These are phyloP conservation scores for Heritiera littoralis DNA, from an alignment of 345 rosid species.

Conservation along the genomic window DNA sequence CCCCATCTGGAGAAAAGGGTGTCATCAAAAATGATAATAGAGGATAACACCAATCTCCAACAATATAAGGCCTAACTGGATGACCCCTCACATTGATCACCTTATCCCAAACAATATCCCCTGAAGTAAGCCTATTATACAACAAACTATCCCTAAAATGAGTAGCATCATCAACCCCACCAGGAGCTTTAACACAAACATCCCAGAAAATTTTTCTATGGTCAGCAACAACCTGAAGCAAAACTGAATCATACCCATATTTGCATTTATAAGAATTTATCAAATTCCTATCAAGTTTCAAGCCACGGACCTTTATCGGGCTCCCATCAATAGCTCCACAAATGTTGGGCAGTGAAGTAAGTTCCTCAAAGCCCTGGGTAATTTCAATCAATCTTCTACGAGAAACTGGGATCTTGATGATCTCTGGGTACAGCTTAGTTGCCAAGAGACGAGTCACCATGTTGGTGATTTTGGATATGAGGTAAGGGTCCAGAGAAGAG, in stretches of 20 bases:
- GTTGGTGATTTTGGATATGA: slow-evolving; percentile 88
- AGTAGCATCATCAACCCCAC: slow-evolving; percentile 71
- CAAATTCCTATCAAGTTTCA: slow-evolving; percentile 35
- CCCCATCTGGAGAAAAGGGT: slow-evolving; percentile 79
- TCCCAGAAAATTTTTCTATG: slow-evolving; percentile 96
- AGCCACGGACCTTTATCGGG: slow-evolving; percentile 61
- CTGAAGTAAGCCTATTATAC: slow-evolving; percentile 76
- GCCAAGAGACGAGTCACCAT: slow-evolving; percentile 92
- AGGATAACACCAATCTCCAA: slow-evolving; percentile 98
- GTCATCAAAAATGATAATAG: slow-evolving; percentile 81
- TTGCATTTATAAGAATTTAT: slow-evolving; percentile 51
- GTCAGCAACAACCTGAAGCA: slow-evolving; percentile 90
- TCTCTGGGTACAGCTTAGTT: slow-evolving; percentile 87
- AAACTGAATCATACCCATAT: slow-evolving; percentile 74
- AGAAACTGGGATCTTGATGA: slow-evolving; percentile 84
- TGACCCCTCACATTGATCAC: slow-evolving; percentile 74
- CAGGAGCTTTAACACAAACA: slow-evolving; percentile 92
- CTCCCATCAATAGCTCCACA: slow-evolving; percentile 92
- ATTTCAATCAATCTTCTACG: slow-evolving; percentile 83
- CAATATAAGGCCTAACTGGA: slow-evolving; percentile 82
- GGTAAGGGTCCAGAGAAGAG: slow-evolving; percentile 84
- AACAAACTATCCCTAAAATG: slow-evolving; percentile 91
- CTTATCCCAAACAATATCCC: slow-evolving; percentile 95
- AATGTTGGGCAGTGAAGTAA: slow-evolving; percentile 86
- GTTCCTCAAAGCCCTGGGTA: slow-evolving; percentile 86